A percentile compares a stretch with the other conserved stretches of the same genome.
These are phyloP conservation scores for Sinapis alba DNA, from an alignment of 441 rosid genomes.

Conservation along the genomic window DNA sequence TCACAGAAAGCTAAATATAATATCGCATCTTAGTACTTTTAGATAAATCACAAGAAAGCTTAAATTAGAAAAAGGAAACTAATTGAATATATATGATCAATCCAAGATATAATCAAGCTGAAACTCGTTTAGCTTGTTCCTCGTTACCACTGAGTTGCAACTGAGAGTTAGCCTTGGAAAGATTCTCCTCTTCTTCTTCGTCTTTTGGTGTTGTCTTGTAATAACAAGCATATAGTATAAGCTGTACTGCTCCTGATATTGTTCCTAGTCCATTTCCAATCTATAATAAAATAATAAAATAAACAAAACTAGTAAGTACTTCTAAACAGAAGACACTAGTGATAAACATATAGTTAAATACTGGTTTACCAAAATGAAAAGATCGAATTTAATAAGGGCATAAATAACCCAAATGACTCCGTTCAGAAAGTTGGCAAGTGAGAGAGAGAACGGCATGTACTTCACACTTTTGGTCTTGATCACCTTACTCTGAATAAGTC, in stretches of 20 bases:
- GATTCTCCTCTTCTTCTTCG: neutral
- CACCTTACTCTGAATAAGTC: slow-evolving; percentile 67
- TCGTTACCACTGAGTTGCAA: slow-evolving; percentile 45
- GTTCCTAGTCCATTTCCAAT: slow-evolving; percentile 59
- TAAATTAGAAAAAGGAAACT: neutral
- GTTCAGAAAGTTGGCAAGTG: slow-evolving; percentile 69
- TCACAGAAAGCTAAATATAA: slow-evolving; percentile 3
- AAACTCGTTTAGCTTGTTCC: slow-evolving; percentile 32
- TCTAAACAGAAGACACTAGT: neutral
- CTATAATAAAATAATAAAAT: slow-evolving; percentile 17
- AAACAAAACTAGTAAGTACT: neutral
- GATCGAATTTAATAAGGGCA: slow-evolving; percentile 75
- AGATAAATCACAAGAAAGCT: neutral
- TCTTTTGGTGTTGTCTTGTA: slow-evolving; percentile 56
- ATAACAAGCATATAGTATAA: slow-evolving; percentile 51
- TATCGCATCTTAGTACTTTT: neutral
- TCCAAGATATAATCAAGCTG: slow-evolving; percentile 16
- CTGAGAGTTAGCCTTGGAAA: slow-evolving; percentile 23
- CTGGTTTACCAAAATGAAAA: slow-evolving; percentile 64
- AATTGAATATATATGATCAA: neutral
- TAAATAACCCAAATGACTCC: slow-evolving; percentile 74
- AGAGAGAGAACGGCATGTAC: slow-evolving; percentile 83
- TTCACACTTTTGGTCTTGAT: slow-evolving; percentile 84
- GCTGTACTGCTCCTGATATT: slow-evolving; percentile 57
- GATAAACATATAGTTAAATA: neutral